phyloP scores from a whole-genome alignment of 2,329 filamentous ascomycete species.

The Aspergillus phoenicis region DNA sequence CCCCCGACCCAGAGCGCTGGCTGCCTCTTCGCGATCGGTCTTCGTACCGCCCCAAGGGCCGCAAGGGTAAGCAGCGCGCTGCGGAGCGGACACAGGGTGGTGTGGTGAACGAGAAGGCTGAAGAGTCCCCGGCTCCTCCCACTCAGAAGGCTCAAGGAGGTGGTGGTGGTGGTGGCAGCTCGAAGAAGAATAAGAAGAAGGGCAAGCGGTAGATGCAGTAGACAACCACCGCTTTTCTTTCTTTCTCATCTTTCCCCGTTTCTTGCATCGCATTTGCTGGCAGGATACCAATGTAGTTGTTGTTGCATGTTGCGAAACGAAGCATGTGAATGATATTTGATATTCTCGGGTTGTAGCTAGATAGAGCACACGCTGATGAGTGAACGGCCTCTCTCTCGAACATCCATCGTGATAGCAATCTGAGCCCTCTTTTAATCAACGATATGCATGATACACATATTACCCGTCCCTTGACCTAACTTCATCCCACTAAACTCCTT shows the following conservation, averaged over 20 bases:
- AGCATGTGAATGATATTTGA: slow-evolving; percentile 13
- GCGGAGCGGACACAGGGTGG: slow-evolving; percentile 83
- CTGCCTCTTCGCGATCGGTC: slow-evolving; percentile 85
- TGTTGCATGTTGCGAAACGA: background rate
- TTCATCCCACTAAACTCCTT: no score
- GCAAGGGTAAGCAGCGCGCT: slow-evolving; percentile 85
- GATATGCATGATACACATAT: background rate
- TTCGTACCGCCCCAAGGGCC: slow-evolving; percentile 85
- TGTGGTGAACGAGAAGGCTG: slow-evolving; percentile 70
- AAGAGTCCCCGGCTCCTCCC: slow-evolving; percentile 47
- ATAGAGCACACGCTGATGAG: background rate
- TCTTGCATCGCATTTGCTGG: slow-evolving; percentile 14
- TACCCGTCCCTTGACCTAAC: no score
- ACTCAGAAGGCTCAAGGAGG: slow-evolving; percentile 35
- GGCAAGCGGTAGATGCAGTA: slow-evolving; percentile 47
- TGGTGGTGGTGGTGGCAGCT: slow-evolving; percentile 40
- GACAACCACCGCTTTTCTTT: background rate
- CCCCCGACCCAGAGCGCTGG: slow-evolving; percentile 89
- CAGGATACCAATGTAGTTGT: background rate
- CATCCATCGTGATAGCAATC: background rate
- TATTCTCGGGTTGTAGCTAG: background rate
- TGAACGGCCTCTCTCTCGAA: background rate
- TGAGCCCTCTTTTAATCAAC: background rate
- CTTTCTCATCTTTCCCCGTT: background rate
- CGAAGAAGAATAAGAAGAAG: slow-evolving; percentile 54